Evolutionary conservation across 345 rosid genomes (phyloP).

Genomic region (Clausena lansium): DNA sequence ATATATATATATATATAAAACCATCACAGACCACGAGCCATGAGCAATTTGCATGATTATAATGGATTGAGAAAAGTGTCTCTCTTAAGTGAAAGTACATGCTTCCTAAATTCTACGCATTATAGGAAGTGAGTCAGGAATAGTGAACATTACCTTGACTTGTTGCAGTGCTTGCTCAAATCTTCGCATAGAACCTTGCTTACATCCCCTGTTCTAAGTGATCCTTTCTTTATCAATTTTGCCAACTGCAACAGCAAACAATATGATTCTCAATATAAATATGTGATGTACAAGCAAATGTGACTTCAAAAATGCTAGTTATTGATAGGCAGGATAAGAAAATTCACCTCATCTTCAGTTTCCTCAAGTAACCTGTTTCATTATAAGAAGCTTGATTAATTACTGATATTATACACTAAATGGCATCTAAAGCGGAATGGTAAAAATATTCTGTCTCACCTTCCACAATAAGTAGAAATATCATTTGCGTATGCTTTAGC

Average conservation of each 20-base stretch:
- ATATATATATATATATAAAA: no score
- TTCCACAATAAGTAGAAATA: slow-evolving; percentile 88
- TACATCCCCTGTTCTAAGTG: slow-evolving; percentile 67
- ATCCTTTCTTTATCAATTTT: slow-evolving; percentile 70
- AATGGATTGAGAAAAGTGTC: not conserved
- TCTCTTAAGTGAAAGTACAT: not conserved
- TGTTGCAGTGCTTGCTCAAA: slow-evolving; percentile 70
- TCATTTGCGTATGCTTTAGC: slow-evolving; percentile 85
- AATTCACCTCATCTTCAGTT: slow-evolving; percentile 85
- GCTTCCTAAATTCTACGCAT: not conserved
- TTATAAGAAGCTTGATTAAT: slow-evolving; percentile 16
- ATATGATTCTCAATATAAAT: not conserved
- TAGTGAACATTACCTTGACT: slow-evolving; percentile 46
- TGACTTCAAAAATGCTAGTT: slow-evolving; percentile 3
- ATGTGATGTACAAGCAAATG: not conserved
- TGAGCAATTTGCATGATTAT: not conserved
- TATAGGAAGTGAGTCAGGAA: not conserved
- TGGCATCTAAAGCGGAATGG: not conserved
- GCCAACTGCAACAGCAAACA: slow-evolving; percentile 50
- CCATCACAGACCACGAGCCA: not conserved
- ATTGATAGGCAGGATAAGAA: slow-evolving; percentile 12
- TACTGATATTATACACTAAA: not conserved
- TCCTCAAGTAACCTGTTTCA: slow-evolving; percentile 77
- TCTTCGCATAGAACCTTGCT: slow-evolving; percentile 73
- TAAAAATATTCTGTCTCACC: slow-evolving; percentile 43